phyloP scores from a whole-genome alignment of 1,139 yeast species.

The Suhomyces yuchorum region DNA sequence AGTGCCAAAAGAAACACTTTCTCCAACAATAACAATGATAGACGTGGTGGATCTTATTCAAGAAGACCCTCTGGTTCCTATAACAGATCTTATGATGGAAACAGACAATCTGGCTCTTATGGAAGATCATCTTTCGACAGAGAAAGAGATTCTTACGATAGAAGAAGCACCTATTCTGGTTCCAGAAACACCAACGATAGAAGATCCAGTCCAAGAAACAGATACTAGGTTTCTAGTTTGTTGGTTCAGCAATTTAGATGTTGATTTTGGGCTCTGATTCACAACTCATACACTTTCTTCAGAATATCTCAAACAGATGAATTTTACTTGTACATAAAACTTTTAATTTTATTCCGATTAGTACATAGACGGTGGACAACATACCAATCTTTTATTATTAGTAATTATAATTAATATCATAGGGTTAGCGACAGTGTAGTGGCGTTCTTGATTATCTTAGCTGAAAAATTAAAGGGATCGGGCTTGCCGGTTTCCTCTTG shows the following conservation, averaged over 20 bases:
- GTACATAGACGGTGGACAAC: not conserved
- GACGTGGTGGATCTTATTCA: constrained; percentile 6
- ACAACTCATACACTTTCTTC: too few species aligned
- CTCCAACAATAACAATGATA: constrained; percentile 3
- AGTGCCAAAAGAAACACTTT: constrained; percentile 18
- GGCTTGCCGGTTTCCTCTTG: too few species aligned
- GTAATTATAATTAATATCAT: not conserved
- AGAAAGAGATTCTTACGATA: constrained; percentile 1
- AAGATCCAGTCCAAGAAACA: constrained; percentile 7
- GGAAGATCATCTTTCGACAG: constrained; percentile 1
- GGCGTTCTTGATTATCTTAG: too few species aligned
- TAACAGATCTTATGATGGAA: not conserved
- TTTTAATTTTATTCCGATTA: not conserved
- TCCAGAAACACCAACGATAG: not conserved
- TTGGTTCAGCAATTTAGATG: too few species aligned
- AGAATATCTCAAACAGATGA: not conserved
- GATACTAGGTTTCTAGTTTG: not conserved
- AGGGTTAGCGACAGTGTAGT: too few species aligned
- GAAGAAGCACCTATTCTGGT: constrained; percentile 10
- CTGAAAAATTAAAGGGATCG: too few species aligned
- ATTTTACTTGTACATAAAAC: constrained; percentile 1
- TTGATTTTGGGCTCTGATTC: too few species aligned
- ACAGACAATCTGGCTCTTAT: constrained; percentile 1
- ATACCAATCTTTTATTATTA: constrained; percentile 1
- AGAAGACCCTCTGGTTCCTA: constrained; percentile 1